Evolutionary conservation across 2,329 filamentous ascomycete genomes (phyloP), one percentile per base, ranked within the genome.

Genomic region (Ophiostoma novo-ulmi): DNA sequence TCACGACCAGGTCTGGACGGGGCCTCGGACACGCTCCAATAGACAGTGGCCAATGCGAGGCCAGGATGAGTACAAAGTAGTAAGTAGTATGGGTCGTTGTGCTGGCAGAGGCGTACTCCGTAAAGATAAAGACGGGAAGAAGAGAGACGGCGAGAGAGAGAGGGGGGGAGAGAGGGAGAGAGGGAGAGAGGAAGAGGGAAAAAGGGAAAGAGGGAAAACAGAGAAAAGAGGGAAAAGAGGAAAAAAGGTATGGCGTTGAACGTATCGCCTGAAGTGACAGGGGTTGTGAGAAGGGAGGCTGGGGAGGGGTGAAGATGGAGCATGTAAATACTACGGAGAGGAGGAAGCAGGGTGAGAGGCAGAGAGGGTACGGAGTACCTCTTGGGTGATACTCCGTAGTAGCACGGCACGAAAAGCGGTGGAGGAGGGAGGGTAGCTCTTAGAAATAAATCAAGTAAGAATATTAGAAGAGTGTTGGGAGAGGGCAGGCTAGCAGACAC

Each of bases 211-310:
- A 58, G n/a, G n/a, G 20, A 52, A 20, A 20, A 11, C 22, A 64
- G 31, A 17, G 11, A n/a, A 39, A n/a, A n/a, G 35, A 13, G n/a
- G n/a, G 20, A 35, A n/a, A n/a, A 39, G 36, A 35, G 61, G 35
- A 17, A 65, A 65, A 65, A 65, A 39, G 58, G 58, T 63, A 35
- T 17, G 13, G 36, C 63, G 63, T 38, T 22, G 63, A 65, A 65
- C 35, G 35, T 39, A 38, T 65, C 36, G 63, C 36, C 63, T 39
- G 35, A 38, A 65, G 20, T 41, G 70, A 67, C 66, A 72, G 67
- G 71, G 69, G 36, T 61, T n/a, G 35, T 38, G 36, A 65, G 63
- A 66, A 68, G 72, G 68, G 67, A 70, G 71, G 71, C 67, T 73
- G 71, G 72, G 70, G 71, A 66, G 68, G 68, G 39, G 64, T 48